phyloP scores from a whole-genome alignment of 352 stramenopile genomes.

The Pythium phragmiticola region DNA sequence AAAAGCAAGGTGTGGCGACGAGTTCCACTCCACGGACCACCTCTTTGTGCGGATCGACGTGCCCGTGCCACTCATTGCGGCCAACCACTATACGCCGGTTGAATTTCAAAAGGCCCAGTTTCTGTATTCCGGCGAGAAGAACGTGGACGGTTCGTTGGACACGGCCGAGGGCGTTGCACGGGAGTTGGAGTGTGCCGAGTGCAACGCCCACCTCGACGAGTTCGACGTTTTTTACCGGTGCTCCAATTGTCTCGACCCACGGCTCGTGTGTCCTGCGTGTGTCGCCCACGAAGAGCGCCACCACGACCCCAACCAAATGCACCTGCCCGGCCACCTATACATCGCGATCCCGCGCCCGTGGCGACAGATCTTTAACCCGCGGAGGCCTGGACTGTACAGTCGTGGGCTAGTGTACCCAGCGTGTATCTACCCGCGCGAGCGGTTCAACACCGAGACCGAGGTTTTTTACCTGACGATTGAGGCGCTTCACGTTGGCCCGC shows the following conservation, averaged over 20 bases:
- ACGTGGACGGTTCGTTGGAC: background rate
- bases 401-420: constrained; percentile 45
- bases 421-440: constrained; percentile 53
- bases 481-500: constrained; percentile 59
- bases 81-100: constrained; percentile 48
- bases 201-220: constrained; percentile 25
- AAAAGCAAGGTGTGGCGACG: background rate
- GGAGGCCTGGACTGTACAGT: constrained; percentile 32
- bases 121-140: constrained; percentile 8
- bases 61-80: constrained; percentile 60
- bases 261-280: constrained; percentile 51
- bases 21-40: constrained; percentile 47
- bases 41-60: constrained; percentile 64
- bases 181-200: constrained; percentile 16
- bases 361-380: constrained; percentile 35
- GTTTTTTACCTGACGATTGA: constrained; percentile 68
- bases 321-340: constrained; percentile 67
- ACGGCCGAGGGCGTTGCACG: constrained; percentile 4
- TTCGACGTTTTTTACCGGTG: constrained; percentile 54
- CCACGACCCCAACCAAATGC: constrained; percentile 48
- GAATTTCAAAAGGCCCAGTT: constrained; percentile 23
- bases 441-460: constrained; percentile 52
- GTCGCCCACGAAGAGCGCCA: constrained; percentile 47
- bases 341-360: constrained; percentile 51
- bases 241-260: constrained; percentile 51